These are phyloP conservation scores for Proliferodiscus dingleyae DNA, from an alignment of 2,329 filamentous ascomycete genomes.

Conservation along the genomic window DNA sequence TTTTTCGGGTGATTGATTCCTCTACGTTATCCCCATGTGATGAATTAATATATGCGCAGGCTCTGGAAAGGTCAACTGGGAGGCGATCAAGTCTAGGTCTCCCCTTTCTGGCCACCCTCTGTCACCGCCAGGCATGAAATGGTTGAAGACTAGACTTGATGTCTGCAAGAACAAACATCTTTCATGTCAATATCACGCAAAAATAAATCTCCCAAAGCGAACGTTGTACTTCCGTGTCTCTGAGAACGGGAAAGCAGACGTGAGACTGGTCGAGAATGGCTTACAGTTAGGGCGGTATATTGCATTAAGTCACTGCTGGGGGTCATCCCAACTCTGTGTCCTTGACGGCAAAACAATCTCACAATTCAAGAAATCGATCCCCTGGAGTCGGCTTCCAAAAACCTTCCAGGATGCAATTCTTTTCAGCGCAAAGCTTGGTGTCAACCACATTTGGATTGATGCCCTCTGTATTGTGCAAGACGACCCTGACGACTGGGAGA, in stretches of 20 bases:
- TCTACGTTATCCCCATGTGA: not conserved
- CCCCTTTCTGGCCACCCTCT: not conserved
- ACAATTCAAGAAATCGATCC: not conserved
- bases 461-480: slow-evolving; percentile 29
- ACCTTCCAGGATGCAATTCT: not conserved
- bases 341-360: not conserved
- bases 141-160: not conserved
- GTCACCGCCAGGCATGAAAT: not conserved
- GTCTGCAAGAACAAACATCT: not conserved
- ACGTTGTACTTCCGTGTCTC: not conserved
- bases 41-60: not conserved
- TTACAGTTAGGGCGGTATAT: not conserved
- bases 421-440: not conserved
- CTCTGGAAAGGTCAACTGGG: not conserved
- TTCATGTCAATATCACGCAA: not conserved
- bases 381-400: not conserved
- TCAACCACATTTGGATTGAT: slow-evolving; percentile 27
- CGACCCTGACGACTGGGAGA: slow-evolving; percentile 22
- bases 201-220: not conserved
- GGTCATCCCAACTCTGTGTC: not conserved
- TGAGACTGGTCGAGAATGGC: not conserved
- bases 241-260: not conserved
- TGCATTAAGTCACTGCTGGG: not conserved
- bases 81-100: not conserved
- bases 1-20: not conserved